Evolutionary conservation across 768 basidiomycete species (phyloP), one percentile per base, ranked within the genome.

Genomic region (Artomyces pyxidatus): DNA sequence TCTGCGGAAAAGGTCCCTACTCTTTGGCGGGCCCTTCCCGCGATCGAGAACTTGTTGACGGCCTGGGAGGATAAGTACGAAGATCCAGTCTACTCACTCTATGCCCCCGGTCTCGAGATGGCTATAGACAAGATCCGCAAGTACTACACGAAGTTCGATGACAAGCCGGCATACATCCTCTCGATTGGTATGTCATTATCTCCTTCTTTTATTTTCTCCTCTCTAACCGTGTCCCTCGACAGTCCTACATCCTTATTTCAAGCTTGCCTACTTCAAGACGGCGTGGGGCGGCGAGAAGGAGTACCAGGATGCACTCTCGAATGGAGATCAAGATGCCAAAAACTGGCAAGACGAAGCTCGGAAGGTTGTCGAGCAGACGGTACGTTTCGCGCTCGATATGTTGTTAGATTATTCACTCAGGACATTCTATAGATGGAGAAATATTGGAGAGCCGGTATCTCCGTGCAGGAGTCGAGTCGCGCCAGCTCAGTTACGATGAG

Each of bases 181-280:
- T 51, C 60, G 1, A 50, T 68, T 1, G 42, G 66, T 68, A 50
- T 23, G 49, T 60, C 10, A 10, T 35, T 9, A n/a, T n/a, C n/a
- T n/a, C n/a, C n/a, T n/a, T n/a, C n/a, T n/a, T n/a, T n/a, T n/a
- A n/a, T n/a, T 35, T 10, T 10, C 10, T 23, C 26, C 8, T 50
- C 27, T 14, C 26, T 9, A n/a, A 10, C 3, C 28, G 23, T 14
- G 37, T 45, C 16, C 29, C 35, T 21, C n/a, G n/a, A n/a, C 42
- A 63, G 62, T 59, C 1, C 42, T 65, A 11, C 63, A 68, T 32
- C 65, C 60, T 0, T 68, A 65, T 42, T 67, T 58, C 51, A 67
- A 66, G 16, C 50, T 66, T 0, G 22, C 35, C 0, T 68, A 64
- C 45, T 61, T 63, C 3, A 17, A 59, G 37, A 10, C 35, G 1